A percentile compares a stretch with the other conserved stretches of the same genome.
phyloP scores from a whole-genome alignment of 192 early-diverging fungal genomes.

The Linnemannia hyalina region DNA sequence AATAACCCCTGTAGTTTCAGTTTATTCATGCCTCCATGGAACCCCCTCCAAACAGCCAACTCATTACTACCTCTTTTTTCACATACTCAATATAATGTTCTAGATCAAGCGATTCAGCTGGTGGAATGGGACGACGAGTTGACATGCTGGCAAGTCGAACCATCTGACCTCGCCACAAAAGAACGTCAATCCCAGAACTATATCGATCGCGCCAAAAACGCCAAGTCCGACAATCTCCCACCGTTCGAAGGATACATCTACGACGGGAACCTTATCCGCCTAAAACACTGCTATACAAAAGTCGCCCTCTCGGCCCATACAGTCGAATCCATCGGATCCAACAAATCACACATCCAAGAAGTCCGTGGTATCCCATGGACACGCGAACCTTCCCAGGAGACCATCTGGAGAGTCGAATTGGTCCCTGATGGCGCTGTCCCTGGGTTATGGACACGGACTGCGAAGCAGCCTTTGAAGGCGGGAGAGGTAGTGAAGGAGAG shows the following conservation, averaged over 20 bases:
- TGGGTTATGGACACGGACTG: not conserved
- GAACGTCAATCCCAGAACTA: not conserved
- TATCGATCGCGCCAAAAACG: not conserved
- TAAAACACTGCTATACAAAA: constrained; percentile 18
- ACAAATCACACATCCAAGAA: constrained; percentile 26
- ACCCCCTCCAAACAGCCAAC: too few species aligned
- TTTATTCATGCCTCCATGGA: constrained; percentile 48
- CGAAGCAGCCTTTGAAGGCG: not conserved
- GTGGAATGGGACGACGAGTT: constrained; percentile 20
- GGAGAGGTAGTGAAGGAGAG: not conserved
- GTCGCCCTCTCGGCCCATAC: constrained; percentile 4
- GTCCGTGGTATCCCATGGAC: constrained; percentile 13
- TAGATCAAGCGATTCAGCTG: constrained; percentile 28
- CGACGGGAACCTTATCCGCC: not conserved
- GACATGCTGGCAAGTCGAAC: constrained; percentile 23
- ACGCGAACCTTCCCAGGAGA: not conserved
- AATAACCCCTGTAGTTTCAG: too few species aligned
- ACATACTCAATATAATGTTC: not conserved
- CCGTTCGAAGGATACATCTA: constrained; percentile 10
- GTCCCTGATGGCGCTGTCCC: constrained; percentile 11
- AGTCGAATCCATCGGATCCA: constrained; percentile 11
- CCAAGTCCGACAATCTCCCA: not conserved
- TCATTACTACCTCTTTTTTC: too few species aligned
- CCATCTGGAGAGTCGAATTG: constrained; percentile 16
- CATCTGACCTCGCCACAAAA: not conserved